These are phyloP conservation scores for Ephemerocybe angulata DNA, from an alignment of 768 basidiomycete species.

Conservation along the genomic window DNA sequence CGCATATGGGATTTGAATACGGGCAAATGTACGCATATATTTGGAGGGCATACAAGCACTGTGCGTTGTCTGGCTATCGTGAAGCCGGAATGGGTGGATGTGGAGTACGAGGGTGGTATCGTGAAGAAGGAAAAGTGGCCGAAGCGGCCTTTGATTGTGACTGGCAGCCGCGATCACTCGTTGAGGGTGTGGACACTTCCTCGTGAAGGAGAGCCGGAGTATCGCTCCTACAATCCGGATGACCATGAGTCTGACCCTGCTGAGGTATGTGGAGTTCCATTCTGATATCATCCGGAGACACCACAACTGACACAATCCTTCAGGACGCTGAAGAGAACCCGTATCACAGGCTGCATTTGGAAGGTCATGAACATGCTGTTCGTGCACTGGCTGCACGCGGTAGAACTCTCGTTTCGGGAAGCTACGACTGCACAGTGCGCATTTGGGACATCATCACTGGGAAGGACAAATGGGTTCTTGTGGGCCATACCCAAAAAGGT, in stretches of 20 bases:
- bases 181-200: conserved; percentile 58
- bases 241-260: conserved; percentile 52
- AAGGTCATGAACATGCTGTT: conserved; percentile 90
- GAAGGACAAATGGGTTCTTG: conserved; percentile 71
- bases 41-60: conserved; percentile 94
- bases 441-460: conserved; percentile 94
- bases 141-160: conserved; percentile 67
- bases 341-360: conserved; percentile 78
- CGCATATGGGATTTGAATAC: conserved; percentile 84
- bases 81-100: conserved; percentile 83
- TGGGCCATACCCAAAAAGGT: conserved; percentile 94
- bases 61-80: conserved; percentile 95
- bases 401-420: conserved; percentile 87
- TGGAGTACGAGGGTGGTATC: conserved; percentile 59
- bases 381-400: conserved; percentile 90
- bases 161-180: conserved; percentile 68
- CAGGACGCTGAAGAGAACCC: conserved; percentile 77
- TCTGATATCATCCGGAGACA: conserved; percentile 1
- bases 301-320: conserved; percentile 5
- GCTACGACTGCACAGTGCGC: conserved; percentile 92
- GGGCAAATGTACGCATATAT: conserved; percentile 85
- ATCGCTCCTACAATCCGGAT: conserved; percentile 59
- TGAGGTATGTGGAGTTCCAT: conserved; percentile 7
- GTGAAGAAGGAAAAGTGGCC: conserved; percentile 68
- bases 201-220: conserved; percentile 69